Evolutionary conservation across 2,329 filamentous ascomycete genomes (phyloP).

Genomic region (Pseudopyricularia javanii): DNA sequence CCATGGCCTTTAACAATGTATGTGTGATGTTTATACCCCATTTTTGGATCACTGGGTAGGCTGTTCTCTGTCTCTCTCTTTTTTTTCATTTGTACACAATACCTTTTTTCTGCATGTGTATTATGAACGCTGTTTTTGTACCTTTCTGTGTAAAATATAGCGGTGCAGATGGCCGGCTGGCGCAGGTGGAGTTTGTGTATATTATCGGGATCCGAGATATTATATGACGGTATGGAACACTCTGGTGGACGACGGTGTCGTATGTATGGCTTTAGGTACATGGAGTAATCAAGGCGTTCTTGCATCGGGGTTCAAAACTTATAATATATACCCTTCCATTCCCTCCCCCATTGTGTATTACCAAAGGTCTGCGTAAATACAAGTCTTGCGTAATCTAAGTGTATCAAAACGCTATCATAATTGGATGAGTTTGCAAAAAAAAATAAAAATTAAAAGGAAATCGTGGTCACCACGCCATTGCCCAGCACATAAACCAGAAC

Average conservation of each 20-base stretch:
- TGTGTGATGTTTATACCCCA: neutral
- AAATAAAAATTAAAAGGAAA: no score
- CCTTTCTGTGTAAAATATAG: neutral
- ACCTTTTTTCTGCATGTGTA: neutral
- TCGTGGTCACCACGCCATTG: no score
- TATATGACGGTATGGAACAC: neutral
- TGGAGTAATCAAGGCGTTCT: no score
- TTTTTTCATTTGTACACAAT: neutral
- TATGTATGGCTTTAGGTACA: no score
- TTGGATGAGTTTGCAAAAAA: no score
- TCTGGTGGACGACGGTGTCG: neutral
- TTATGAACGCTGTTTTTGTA: neutral
- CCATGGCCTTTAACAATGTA: neutral
- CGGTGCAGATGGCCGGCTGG: neutral
- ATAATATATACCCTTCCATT: no score
- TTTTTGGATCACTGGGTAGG: neutral
- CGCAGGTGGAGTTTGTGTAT: neutral
- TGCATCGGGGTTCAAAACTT: no score
- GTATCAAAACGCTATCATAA: no score
- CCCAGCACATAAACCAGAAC: no score
- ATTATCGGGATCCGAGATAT: neutral
- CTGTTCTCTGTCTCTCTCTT: neutral
- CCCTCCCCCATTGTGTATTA: no score
- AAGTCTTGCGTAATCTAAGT: no score
- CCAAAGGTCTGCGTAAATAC: no score